Evolutionary conservation across 768 basidiomycete species (phyloP).

Genomic region (Cystobasidium onofrii): DNA sequence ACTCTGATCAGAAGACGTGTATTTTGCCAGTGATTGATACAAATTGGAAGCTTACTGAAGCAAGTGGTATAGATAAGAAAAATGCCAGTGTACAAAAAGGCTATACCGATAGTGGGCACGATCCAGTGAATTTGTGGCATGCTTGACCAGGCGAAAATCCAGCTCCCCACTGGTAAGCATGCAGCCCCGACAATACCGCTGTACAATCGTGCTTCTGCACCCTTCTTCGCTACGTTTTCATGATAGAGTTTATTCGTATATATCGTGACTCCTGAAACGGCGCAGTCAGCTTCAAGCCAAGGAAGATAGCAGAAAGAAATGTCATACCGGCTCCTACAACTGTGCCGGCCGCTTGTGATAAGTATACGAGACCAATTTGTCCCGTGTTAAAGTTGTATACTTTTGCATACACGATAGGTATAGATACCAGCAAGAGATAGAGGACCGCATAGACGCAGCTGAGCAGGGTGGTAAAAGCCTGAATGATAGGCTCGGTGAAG

Average conservation of each 20-base stretch:
- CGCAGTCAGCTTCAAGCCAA: neutral
- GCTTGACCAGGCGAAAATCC: constrained; percentile 46
- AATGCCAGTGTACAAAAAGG: constrained; percentile 10
- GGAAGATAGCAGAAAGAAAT: neutral
- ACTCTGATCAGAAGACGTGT: neutral
- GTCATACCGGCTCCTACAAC: constrained; percentile 6
- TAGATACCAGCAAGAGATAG: constrained; percentile 54
- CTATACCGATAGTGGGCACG: constrained; percentile 44
- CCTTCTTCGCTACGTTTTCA: neutral
- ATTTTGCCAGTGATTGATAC: neutral
- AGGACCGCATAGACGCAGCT: constrained; percentile 15
- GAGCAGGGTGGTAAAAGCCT: constrained; percentile 7
- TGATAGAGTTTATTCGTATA: constrained; percentile 21
- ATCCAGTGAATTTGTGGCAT: constrained; percentile 44
- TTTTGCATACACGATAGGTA: neutral
- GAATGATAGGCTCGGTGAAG: constrained; percentile 56
- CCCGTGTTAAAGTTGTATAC: constrained; percentile 18
- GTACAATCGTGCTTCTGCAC: constrained; percentile 19
- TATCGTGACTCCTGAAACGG: neutral
- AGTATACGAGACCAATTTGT: constrained; percentile 31
- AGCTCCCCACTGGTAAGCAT: constrained; percentile 34
- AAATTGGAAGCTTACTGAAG: neutral
- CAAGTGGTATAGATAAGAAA: constrained; percentile 17
- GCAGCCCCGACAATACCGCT: neutral
- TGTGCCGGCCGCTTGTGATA: constrained; percentile 17